Conservation (phyloP, 208 protist genomes). For the Phytomonas sp. region DNA sequence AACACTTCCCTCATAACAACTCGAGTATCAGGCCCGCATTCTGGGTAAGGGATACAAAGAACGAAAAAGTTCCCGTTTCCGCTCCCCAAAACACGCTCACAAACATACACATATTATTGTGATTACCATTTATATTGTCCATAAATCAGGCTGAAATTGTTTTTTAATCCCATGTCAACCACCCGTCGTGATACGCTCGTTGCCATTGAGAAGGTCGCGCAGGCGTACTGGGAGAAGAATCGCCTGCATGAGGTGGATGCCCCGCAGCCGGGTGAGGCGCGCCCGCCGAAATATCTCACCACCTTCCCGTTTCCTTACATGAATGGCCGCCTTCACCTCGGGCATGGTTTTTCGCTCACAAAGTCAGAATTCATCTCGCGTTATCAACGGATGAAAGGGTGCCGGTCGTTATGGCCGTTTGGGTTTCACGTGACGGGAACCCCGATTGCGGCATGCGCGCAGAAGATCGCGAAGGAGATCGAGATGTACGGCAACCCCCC, state of each 20-base stretch:
- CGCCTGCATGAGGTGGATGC: conserved; percentile 66
- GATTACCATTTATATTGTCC: not conserved
- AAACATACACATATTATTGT: not conserved
- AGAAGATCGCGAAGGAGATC: conserved; percentile 94
- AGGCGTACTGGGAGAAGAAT: conserved; percentile 48
- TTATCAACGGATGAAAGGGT: conserved; percentile 97
- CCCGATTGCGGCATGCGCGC: conserved; percentile 98
- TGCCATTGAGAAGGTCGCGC: conserved; percentile 56
- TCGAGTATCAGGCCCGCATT: not conserved
- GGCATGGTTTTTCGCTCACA: conserved; percentile 98
- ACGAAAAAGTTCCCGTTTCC: not conserved
- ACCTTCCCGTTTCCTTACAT: conserved; percentile 99
- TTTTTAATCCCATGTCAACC: conserved; percentile 50
- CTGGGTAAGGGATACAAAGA: not conserved
- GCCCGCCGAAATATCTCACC: conserved; percentile 93
- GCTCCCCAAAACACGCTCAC: not conserved
- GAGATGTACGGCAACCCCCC: conserved; percentile 86
- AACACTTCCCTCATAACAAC: not conserved
- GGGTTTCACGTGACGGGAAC: conserved; percentile 99
- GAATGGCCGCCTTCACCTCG: conserved; percentile 98
- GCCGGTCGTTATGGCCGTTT: conserved; percentile 98
- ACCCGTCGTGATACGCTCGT: conserved; percentile 65
- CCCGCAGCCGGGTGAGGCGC: conserved; percentile 16
- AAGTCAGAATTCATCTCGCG: conserved; percentile 98
- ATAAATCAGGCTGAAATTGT: not conserved